Conservation (phyloP, 305 asterid species). For the Solanum hybrid region DNA sequence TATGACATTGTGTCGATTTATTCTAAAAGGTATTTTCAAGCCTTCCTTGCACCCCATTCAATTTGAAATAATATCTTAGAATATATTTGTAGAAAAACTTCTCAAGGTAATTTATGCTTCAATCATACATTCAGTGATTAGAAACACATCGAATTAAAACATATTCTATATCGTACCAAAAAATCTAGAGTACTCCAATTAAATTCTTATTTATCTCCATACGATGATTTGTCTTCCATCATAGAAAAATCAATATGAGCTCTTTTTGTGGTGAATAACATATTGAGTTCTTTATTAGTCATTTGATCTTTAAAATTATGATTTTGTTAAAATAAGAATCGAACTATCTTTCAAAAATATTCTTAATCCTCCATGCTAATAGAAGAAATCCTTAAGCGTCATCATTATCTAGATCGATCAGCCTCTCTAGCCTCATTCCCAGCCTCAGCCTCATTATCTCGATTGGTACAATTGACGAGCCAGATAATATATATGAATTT, state of each 20-base stretch:
- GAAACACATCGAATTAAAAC: too few species aligned
- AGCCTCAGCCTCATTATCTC: too few species aligned
- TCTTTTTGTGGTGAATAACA: not conserved
- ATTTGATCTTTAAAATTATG: too few species aligned
- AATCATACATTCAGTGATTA: not conserved
- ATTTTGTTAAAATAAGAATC: not conserved
- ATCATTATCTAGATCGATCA: not conserved
- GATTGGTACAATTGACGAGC: too few species aligned
- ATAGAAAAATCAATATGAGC: too few species aligned
- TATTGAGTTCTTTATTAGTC: not conserved
- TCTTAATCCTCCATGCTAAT: not conserved
- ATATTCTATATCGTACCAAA: too few species aligned
- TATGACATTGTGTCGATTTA: not conserved
- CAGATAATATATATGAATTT: too few species aligned
- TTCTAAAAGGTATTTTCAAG: not conserved
- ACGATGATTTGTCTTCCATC: not conserved
- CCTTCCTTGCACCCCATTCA: not conserved
- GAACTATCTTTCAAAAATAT: too few species aligned
- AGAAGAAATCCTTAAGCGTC: not conserved
- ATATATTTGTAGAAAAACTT: too few species aligned
- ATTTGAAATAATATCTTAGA: too few species aligned
- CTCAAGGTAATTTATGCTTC: not conserved
- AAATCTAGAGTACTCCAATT: not conserved
- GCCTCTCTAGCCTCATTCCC: not conserved
- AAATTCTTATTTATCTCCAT: too few species aligned